Evolutionary conservation across 2,329 filamentous ascomycete genomes (phyloP), one percentile per base, ranked within the genome.

Genomic region (Chaetomiaceae sp.): DNA sequence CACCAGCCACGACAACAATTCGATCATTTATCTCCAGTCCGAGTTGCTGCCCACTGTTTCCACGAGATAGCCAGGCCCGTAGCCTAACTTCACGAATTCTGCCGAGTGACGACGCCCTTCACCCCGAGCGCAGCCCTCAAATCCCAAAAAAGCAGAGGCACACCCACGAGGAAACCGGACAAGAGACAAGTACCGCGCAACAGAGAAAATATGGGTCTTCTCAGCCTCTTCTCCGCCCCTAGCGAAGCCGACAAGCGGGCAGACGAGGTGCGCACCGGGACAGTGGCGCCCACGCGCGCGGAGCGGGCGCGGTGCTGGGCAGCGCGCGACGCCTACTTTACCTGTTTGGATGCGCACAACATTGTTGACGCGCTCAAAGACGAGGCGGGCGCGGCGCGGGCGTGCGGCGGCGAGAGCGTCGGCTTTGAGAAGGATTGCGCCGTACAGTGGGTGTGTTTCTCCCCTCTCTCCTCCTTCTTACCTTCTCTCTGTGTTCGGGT

Each of bases 271-370:
- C 76, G 76, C 63, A 65, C 66, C 52, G 78, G 78, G 58, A 66
- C 70, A 54, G 73, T 90, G 59, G 88, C 90, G 5, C 93, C 93
- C n/a, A 86, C 88, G 62, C 84, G 91, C 54, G 79, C 76, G 53
- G 86, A 90, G 65, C 84, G 93, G 61, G 75, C 81, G 59, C 74
- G 78, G 61, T 98, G 93, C 79, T 98, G 91, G 86, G 85, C 88
- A 60, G 83, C 86, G 38, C 82, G 93, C 56, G 93, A 98, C 69
- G 69, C 70, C 53, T 97, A 93, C 75, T 97, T 95, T 67, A 70
- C 73, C 55, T 98, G 93, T 62, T 77, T 98, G 37, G 89, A 97
- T 68, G 76, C 77, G 55, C 76, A 89, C 71, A 71, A 76, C 61
- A 91, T 98, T 56, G 65, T 95, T 54, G 90, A 98, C 67, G 67